Percentiles rank a stretch among this genome's conserved stretches.
These are phyloP conservation scores for Gyrodon lividus DNA, from an alignment of 768 basidiomycete genomes.

Conservation along the genomic window DNA sequence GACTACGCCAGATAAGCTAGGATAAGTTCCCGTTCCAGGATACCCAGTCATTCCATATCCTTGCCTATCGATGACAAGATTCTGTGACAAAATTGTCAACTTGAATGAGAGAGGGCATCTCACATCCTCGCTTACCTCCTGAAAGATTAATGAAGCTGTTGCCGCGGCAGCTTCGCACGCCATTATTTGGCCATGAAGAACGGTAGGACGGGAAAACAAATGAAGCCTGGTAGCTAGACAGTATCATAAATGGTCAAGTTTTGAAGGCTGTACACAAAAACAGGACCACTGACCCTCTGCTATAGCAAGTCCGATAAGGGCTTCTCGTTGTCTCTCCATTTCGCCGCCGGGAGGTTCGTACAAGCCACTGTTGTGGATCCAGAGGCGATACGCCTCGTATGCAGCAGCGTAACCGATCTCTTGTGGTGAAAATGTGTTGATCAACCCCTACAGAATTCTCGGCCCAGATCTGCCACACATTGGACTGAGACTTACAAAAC, in stretches of 20 bases:
- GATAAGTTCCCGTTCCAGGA: not conserved
- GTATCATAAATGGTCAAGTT: slow-evolving; percentile 1
- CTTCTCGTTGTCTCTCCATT: slow-evolving; percentile 62
- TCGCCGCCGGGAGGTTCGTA: slow-evolving; percentile 58
- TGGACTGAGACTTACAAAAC: slow-evolving; percentile 41
- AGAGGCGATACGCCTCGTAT: slow-evolving; percentile 71
- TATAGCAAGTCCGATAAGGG: slow-evolving; percentile 62
- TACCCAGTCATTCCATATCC: not conserved
- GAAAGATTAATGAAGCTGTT: slow-evolving; percentile 61
- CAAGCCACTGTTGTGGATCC: slow-evolving; percentile 56
- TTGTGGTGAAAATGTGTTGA: slow-evolving; percentile 48
- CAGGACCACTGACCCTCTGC: slow-evolving; percentile 57
- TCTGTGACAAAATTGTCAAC: not conserved
- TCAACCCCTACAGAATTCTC: slow-evolving; percentile 42
- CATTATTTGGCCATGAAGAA: slow-evolving; percentile 46
- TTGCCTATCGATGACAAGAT: not conserved
- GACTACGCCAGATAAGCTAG: not conserved
- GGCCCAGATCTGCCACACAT: not conserved
- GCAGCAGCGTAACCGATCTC: slow-evolving; percentile 78
- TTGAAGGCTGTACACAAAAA: not conserved
- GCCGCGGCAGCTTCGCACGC: slow-evolving; percentile 68
- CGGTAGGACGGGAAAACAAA: slow-evolving; percentile 43
- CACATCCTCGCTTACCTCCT: slow-evolving; percentile 37
- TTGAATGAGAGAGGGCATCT: not conserved
- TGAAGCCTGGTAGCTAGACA: slow-evolving; percentile 55